These are phyloP conservation scores for Quercus rubra DNA, from an alignment of 306 rosid genomes.

Conservation along the genomic window DNA sequence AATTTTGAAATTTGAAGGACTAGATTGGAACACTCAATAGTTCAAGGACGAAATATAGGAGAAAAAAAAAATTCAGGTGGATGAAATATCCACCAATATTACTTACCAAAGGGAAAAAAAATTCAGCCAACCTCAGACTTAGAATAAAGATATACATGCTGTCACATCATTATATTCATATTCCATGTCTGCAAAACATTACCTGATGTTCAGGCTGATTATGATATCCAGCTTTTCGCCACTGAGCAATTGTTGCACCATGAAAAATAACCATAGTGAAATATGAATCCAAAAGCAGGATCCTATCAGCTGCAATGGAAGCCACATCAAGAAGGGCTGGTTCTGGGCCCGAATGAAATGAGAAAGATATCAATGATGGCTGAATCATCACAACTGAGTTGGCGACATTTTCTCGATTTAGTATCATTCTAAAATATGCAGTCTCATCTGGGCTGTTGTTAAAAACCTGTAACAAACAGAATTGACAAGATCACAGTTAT, in stretches of 20 bases:
- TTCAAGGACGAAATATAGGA: too few species aligned
- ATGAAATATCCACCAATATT: too few species aligned
- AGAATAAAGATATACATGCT: not conserved
- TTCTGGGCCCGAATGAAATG: slow-evolving; percentile 87
- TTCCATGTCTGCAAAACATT: slow-evolving; percentile 5
- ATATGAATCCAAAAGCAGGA: slow-evolving; percentile 82
- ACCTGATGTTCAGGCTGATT: slow-evolving; percentile 90
- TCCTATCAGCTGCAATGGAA: slow-evolving; percentile 90
- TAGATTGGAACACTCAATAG: too few species aligned
- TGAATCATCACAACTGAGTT: slow-evolving; percentile 98
- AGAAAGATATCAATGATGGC: slow-evolving; percentile 90
- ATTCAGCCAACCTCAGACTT: not conserved
- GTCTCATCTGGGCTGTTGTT: slow-evolving; percentile 99
- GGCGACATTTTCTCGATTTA: slow-evolving; percentile 87
- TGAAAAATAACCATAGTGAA: slow-evolving; percentile 91
- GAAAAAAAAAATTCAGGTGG: too few species aligned
- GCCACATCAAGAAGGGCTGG: slow-evolving; percentile 96
- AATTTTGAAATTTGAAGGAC: too few species aligned
- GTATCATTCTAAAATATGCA: slow-evolving; percentile 93
- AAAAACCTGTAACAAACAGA: slow-evolving; percentile 61
- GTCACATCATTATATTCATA: not conserved
- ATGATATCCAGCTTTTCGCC: slow-evolving; percentile 97
- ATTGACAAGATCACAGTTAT: slow-evolving; percentile 6
- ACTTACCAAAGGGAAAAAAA: too few species aligned
- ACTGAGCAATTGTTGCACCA: slow-evolving; percentile 96